Evolutionary conservation across 2,329 filamentous ascomycete genomes (phyloP), one percentile per base, ranked within the genome.

Genomic region (Microcera coccophila): DNA sequence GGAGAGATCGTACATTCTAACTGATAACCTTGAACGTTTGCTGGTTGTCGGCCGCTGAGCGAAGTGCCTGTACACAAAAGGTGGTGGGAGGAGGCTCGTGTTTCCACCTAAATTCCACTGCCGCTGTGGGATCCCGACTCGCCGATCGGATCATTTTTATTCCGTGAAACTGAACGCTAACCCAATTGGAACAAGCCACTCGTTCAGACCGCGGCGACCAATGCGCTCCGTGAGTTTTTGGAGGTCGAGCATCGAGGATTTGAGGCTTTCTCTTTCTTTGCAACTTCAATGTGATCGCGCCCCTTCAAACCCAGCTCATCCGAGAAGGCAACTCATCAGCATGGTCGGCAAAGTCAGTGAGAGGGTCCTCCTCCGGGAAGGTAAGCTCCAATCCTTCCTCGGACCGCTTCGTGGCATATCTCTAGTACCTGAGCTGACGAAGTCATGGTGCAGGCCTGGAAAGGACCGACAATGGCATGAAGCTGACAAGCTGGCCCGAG

Each of bases 391-490:
- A 47, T 44, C 17, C 33, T 39, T 36, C 29, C 7, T 35, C 37
- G 24, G 22, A 45, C 42, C 28, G 38, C 22, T 39, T 32, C 34
- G 32, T 38, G 43, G 42, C 45, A 10, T 28, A 42, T 49, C 47
- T 37, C 44, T 38, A 51, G 16, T 42, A 48, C n/a, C 39, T 38
- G 36, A 48, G 49, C 56, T 62, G 52, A 62, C 55, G 22, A 45
- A 24, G 29, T 41, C 33, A 32, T 36, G 31, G 19, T 18, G 28
- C 63, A 96, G 91, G 93, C 53, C 82, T 98, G 52, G 89, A 95
- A 71, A 81, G 91, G 63, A 97, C 93, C 47, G 93, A 98, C 74
- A 98, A 98, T 79, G 90, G 91, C 70, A 91, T 98, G 85, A 93
- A 90, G 62, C 81, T 93, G 62, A 87, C 90, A 36, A 94, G 79